Base-by-base conservation (phyloP, 2,329 filamentous ascomycete species). In the Colletotrichum magnum region DNA sequence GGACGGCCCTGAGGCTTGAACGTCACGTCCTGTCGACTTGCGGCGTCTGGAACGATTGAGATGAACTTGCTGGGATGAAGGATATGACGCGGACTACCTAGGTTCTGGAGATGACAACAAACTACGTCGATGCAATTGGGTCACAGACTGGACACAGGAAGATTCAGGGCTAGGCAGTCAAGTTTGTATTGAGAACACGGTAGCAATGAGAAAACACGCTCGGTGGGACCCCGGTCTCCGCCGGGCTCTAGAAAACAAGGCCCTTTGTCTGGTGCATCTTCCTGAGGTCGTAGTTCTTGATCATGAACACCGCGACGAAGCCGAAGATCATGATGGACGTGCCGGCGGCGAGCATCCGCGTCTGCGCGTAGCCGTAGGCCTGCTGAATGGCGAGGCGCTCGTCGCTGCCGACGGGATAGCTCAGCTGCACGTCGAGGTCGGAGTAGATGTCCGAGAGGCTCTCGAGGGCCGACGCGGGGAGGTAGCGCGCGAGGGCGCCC, bases 311-410 rank as follows among this genome's bases (percentile, higher is more conserved):
- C 74, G 80, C 84, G 5, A 82, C 69, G n/a, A 79, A 74, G 0
- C 65, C 75, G 16, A 64, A 58, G 0, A 67, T 73, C 75, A 79
- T 78, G 1, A 78, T 70, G 0, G 73, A 74, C 0, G 75, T 76
- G 7, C 77, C 77, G 0, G 77, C 77, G 5, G 73, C 74, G 36
- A 86, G 74, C 82, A 87, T 85, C 26, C 79, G 75, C 45, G 79
- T 79, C 77, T 86, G 84, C 0, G 82, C 81, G 69, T 86, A 84
- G 0, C 79, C 83, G 65, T 91, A 91, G 0, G 88, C 86, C 9
- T 80, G 74, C 72, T 89, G 87, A 73, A 90, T 90, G 0, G 83
- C 88, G 9, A 80, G 65, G 1, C 87, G 74, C 18, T 78, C 79
- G 0, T 80, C 77, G 13, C 74, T 82, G 3, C 85, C 86, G 6